Evolutionary conservation across 495 filamentous ascomycete genomes (phyloP), one percentile per base, ranked within the genome.

Genomic region (Penicillium taxi): DNA sequence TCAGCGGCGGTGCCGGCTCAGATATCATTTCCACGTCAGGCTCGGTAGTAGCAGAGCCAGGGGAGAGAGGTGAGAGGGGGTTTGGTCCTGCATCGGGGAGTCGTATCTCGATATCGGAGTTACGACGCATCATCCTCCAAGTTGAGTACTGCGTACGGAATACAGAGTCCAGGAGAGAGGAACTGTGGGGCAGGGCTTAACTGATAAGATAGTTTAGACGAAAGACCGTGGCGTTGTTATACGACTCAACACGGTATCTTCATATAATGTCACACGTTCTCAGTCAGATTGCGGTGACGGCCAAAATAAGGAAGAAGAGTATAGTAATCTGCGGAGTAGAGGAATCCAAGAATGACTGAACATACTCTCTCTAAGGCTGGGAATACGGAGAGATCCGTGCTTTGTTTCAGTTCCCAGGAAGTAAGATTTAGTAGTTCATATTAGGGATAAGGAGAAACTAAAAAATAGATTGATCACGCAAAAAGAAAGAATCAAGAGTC

Each of bases 1-100:
- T 75, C 23, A 77, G 60, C 29, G 72, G 50, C 25, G 57, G 47
- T 16, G 53, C 41, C 32, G 57, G 57, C 27, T 67, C 66, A 9
- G 66, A 69, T 32, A 68, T 42, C 66, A 70, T 70, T 45, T 67
- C 64, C 46, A 70, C 47, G 41, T 70, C 66, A 14, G 56, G 32
- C 31, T 56, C 48, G 28, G 35, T 50, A 26, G 49, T 19, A n/a
- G n/a, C n/a, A n/a, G n/a, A n/a, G n/a, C n/a, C n/a, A n/a, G n/a
- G n/a, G 18, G 58, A 35, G 21, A 57, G 56, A 1, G 56, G 45
- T 9, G 57, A 52, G 30, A 50, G 48, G 31, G 60, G 38, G 21
- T 41, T 46, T 16, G 61, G 45, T n/a, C 48, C 58, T 25, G 54
- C 56, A 52, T 67, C 64, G 30, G 66, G 61, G 19, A 70, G 61